phyloP scores from a whole-genome alignment of 148 eudicot genomes.

The Diospyros kaki region DNA sequence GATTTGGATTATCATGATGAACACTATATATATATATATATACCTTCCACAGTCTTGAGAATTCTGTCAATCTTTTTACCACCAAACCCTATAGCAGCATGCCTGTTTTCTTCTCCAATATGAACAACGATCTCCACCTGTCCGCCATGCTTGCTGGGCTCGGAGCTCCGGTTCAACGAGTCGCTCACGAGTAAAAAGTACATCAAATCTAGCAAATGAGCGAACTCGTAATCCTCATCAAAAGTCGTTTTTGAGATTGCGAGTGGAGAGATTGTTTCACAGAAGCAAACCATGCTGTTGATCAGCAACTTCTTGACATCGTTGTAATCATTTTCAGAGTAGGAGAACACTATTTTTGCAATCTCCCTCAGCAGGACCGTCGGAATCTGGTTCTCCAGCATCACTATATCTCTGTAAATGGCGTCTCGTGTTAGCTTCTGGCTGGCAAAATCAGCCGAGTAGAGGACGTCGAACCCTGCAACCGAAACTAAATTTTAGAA shows the following conservation, averaged over 20 bases:
- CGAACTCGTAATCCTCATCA: not conserved
- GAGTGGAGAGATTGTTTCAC: not conserved
- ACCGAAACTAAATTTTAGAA: too few species aligned
- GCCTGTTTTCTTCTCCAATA: not conserved
- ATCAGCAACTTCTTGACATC: not conserved
- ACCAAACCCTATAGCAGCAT: not conserved
- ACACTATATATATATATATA: too few species aligned
- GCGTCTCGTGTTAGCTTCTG: constrained; percentile 8
- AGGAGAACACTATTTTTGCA: too few species aligned
- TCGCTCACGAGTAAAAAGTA: not conserved
- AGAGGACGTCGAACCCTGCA: too few species aligned
- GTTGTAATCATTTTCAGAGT: not conserved
- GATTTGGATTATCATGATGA: too few species aligned
- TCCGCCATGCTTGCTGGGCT: too few species aligned
- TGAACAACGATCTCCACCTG: too few species aligned
- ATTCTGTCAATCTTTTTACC: not conserved
- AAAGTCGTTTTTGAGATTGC: not conserved
- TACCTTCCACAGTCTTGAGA: not conserved
- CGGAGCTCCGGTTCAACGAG: too few species aligned
- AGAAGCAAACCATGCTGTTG: not conserved
- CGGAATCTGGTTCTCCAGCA: constrained; percentile 31
- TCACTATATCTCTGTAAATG: constrained; percentile 16
- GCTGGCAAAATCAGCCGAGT: not conserved
- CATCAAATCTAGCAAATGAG: not conserved
- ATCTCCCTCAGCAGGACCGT: constrained; percentile 10